Evolutionary conservation across 2,329 filamentous ascomycete genomes (phyloP), one percentile per base, ranked within the genome.

Genomic region (Colletotrichum sp.): DNA sequence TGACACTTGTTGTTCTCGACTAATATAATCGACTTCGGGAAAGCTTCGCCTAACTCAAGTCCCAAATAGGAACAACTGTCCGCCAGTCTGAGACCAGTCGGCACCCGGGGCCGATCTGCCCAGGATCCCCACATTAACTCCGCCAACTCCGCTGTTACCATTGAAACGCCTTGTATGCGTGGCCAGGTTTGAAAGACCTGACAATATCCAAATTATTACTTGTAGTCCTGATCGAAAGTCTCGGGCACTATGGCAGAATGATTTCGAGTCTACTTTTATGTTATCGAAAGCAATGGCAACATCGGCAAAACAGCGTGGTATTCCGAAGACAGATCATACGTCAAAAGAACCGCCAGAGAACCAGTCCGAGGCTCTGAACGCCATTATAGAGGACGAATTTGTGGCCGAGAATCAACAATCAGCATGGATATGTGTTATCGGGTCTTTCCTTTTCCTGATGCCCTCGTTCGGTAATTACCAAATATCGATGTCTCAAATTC

Each of bases 391-490:
- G 32, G 18, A 49, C 6, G 68, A 76, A n/a, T n/a, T 7, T n/a
- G 39, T 12, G 39, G 9, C 18, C 39, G 39, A 49, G 21, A 59
- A 30, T 39, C 39, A 34, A 63, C 49, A 12, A n/a, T 12, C 64
- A 16, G 73, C 64, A 18, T 76, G 73, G 73, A 24, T 76, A 7
- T 74, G 71, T 34, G 71, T 69, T 10, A 10, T 26, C 3, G 63
- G 63, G 15, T 66, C 63, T 32, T 66, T 66, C 36, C 63, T 66
- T 6, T 66, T 66, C 18, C 63, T 66, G 8, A 52, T 66, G 69
- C 59, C 74, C 13, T 76, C 74, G 3, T 76, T 72, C 30, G 74
- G 74, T 72, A 59, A 18, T 39, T 39, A 39, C 30, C 18, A 49
- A 12, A 49, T 49, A 0, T 12, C 36, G 26, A 39, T 28, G 10